Evolutionary conservation across 2,329 filamentous ascomycete species (phyloP), one percentile per base, ranked within the genome.

Genomic region (Neonectria hederae): DNA sequence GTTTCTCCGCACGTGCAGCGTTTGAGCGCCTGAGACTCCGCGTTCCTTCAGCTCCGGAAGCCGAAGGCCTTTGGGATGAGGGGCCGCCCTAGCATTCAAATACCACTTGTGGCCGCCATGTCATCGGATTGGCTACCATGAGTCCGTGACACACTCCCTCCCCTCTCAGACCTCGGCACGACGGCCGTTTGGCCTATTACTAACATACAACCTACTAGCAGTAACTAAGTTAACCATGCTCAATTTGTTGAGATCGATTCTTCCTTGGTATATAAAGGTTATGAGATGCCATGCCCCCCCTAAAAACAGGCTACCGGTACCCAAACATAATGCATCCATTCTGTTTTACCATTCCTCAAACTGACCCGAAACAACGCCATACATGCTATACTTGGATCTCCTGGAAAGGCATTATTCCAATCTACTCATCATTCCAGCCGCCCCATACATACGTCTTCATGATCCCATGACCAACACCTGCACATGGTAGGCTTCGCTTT

Each of bases 291-390:
- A 32, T 52, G 46, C 49, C 49, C 53, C 54, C 32, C 19, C 30
- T 48, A 52, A 43, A 26, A 26, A 40, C 55, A 53, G 57, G 45
- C 49, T 42, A 30, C 38, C 51, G 43, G 35, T n/a, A 55, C 35
- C 56, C 45, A 46, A 45, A 65, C 43, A 63, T 61, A 57, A 56
- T 53, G 53, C 32, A 28, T 57, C 49, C 46, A 54, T 63, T 61
- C 35, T 52, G 55, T 62, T 45, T 45, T 63, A 46, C 45, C 30
- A 45, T 21, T 40, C 19, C 40, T 61, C 67, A 22, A 67, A 65
- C 45, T 49, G 43, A 64, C 53, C 43, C 53, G 14, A 62, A 54
- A 57, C 54, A 68, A 72, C 69, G 68, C 71, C 72, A 63, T 65
- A 54, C 48, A 74, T 74, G 72, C 62, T 56, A 68, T 64, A 54